Conservation (phyloP, 305 asterid genomes). For the Fraxinus angustifolia region DNA sequence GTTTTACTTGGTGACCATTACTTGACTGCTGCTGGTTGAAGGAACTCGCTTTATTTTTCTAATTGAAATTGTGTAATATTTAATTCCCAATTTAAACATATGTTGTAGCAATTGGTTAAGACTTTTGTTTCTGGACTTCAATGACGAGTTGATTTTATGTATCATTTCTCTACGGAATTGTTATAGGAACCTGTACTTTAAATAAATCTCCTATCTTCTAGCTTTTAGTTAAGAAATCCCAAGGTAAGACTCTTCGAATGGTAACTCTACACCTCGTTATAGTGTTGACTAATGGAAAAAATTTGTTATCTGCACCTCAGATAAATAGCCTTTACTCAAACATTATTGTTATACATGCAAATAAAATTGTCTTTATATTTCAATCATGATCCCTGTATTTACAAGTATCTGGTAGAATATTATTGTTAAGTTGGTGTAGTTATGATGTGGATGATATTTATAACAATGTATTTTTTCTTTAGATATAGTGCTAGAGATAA, state of each 20-base stretch:
- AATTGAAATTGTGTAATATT: not conserved
- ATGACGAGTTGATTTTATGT: not conserved
- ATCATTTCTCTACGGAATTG: not conserved
- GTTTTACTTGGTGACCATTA: not conserved
- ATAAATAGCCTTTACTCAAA: not conserved
- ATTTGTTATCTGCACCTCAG: not conserved
- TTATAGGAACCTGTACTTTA: not conserved
- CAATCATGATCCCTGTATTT: not conserved
- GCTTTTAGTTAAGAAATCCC: not conserved
- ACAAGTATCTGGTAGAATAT: not conserved
- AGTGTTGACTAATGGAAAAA: not conserved
- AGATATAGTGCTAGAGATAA: not conserved
- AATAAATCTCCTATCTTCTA: not conserved
- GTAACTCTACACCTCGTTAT: not conserved
- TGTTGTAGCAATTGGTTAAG: not conserved
- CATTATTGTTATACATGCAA: not conserved
- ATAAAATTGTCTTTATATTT: not conserved
- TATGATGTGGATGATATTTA: not conserved
- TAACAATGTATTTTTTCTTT: not conserved
- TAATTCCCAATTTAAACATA: not conserved
- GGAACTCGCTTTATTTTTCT: conserved; percentile 2
- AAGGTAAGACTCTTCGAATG: not conserved
- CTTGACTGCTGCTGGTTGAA: conserved; percentile 12
- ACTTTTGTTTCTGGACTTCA: not conserved
- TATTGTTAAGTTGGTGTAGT: not conserved